Percentiles rank a stretch among this genome's conserved stretches.
Evolutionary conservation across 106 monocot genomes (phyloP).

Genomic region (Posidonia australis): DNA sequence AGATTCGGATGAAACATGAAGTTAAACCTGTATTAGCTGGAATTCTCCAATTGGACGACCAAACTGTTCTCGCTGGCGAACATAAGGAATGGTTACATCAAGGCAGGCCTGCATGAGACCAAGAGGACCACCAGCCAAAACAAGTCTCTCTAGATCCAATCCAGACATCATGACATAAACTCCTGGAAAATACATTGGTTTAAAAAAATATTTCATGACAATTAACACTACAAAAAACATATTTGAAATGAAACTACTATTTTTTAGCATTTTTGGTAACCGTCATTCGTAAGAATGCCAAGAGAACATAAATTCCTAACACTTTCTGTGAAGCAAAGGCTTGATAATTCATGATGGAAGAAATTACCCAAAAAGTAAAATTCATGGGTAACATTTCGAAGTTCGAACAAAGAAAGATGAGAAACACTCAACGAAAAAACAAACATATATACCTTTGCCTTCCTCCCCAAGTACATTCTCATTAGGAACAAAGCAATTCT

Average conservation of each 20-base stretch:
- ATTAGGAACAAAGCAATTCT: conserved; percentile 90
- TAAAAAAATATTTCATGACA: no score
- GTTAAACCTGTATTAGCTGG: conserved; percentile 81
- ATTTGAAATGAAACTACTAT: no score
- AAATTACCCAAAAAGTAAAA: neutral
- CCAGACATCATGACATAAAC: conserved; percentile 99
- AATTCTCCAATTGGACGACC: conserved; percentile 92
- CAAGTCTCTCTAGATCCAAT: conserved; percentile 94
- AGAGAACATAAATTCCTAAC: no score
- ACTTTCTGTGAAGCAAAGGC: neutral
- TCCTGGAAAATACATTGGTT: conserved; percentile 43
- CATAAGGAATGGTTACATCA: conserved; percentile 82
- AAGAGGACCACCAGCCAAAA: conserved; percentile 82
- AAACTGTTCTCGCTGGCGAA: conserved; percentile 91
- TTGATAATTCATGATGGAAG: neutral
- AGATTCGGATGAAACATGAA: neutral
- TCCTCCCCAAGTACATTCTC: conserved; percentile 88
- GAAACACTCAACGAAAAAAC: no score
- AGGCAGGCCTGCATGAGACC: conserved; percentile 98
- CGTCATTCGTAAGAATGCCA: no score
- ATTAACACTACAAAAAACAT: no score
- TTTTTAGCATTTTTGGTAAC: neutral
- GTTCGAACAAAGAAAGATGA: no score
- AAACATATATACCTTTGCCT: conserved; percentile 59
- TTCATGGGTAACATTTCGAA: neutral